Evolutionary conservation across 441 rosid genomes (phyloP), one percentile per base, ranked within the genome.

Genomic region (Sinapis alba): DNA sequence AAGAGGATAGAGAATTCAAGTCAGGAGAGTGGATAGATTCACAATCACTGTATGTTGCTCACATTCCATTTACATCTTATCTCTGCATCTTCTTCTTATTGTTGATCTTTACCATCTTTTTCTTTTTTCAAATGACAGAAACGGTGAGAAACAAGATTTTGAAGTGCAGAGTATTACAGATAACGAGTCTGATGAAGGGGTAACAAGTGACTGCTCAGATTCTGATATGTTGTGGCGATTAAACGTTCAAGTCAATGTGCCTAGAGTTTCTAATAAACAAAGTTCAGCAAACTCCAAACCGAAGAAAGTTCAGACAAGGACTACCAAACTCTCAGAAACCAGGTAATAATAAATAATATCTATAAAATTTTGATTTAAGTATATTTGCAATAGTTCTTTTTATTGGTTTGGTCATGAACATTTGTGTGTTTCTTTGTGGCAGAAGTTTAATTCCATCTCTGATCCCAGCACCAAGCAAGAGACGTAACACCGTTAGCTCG

Each of bases 371-470:
- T 6, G 6, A 30, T 11, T 7, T 3, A 15, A 62, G 21, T 16
- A 6, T 32, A n/a, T 68, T 68, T 41, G 57, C 23, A 68, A 26
- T 47, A 53, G 10, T 1, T n/a, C n/a, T n/a, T 30, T n/a, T 34
- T 43, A 30, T 13, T 34, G 78, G 32, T 32, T 23, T 26, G 28
- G 58, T 9, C 13, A 7, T 7, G 32, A 38, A n/a, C 2, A 15
- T 65, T 32, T 58, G 64, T 69, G 64, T 69, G 26, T 41, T 65
- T 67, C 26, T 16, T 67, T 62, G 71, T 16, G 62, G 34, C 81
- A 88, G 96, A 90, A 90, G 93, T 75, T 65, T 83, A 32, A 86
- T 90, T 65, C 99, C 98, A 57, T 87, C 97, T 23, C 69, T 86
- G 75, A 89, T 88, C 61, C 97, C 97, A 3, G 87, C 89, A 4